Evolutionary conservation across 345 rosid species (phyloP).

Genomic region (Alliaria petiolata): DNA sequence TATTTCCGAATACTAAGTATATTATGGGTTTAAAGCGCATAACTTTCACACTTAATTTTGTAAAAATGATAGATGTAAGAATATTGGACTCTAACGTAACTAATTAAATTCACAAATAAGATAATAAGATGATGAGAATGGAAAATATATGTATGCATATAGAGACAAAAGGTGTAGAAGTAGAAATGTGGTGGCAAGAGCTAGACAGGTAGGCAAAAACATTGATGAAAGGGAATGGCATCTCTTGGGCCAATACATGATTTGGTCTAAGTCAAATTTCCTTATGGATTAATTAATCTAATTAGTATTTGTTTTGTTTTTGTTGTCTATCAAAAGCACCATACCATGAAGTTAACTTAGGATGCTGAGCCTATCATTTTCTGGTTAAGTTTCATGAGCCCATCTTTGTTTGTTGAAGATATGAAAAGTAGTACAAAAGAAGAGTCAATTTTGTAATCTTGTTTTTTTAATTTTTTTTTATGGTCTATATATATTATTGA

Average conservation of each 20-base stretch:
- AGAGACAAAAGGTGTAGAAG: slow-evolving; percentile 22
- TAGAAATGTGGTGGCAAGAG: slow-evolving; percentile 34
- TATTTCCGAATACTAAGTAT: no score
- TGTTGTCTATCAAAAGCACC: neutral
- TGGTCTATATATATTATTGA: neutral
- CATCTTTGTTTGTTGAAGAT: slow-evolving; percentile 30
- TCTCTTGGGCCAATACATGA: slow-evolving; percentile 29
- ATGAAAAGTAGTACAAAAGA: slow-evolving; percentile 23
- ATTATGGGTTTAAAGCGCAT: no score
- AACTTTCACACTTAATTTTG: no score
- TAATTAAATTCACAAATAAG: neutral
- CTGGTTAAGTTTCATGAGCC: slow-evolving; percentile 16
- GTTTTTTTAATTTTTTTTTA: neutral
- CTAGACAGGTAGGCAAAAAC: slow-evolving; percentile 29
- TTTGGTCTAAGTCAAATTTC: slow-evolving; percentile 29
- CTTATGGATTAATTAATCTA: slow-evolving; percentile 4
- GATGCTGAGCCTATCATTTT: slow-evolving; percentile 13
- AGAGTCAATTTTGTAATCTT: slow-evolving; percentile 19
- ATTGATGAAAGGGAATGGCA: slow-evolving; percentile 27
- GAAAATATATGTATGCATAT: neutral
- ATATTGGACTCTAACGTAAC: neutral
- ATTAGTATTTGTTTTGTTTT: neutral
- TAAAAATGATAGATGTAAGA: neutral
- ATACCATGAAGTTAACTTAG: slow-evolving; percentile 12
- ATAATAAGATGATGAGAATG: slow-evolving; percentile 7